Conservation (phyloP, 2,329 filamentous ascomycete genomes). For the Colletotrichum sp. region DNA sequence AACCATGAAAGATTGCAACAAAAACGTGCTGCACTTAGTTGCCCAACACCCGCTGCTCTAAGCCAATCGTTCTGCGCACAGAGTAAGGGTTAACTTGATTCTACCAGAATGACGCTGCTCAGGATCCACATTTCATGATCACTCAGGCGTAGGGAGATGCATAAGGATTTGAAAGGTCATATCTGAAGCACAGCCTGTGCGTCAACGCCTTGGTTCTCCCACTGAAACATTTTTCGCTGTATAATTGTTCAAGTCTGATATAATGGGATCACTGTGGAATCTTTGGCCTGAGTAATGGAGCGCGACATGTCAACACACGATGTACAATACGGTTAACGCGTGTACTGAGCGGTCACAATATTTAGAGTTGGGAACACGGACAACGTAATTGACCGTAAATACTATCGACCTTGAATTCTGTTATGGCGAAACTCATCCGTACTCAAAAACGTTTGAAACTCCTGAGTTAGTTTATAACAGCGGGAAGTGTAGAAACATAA, state of each 20-base stretch:
- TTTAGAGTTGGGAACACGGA: background rate
- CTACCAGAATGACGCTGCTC: background rate
- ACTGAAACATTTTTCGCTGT: fast-evolving
- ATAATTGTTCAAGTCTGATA: fast-evolving
- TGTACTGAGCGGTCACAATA: background rate
- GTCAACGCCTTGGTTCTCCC: background rate
- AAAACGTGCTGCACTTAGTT: fast-evolving
- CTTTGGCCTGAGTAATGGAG: background rate
- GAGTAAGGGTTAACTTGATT: background rate
- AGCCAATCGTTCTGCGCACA: fast-evolving
- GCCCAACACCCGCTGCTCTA: too few relatives aligned
- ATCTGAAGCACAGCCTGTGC: too few relatives aligned
- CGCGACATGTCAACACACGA: background rate
- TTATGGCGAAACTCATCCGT: too few relatives aligned
- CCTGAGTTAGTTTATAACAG: too few relatives aligned
- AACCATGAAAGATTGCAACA: background rate
- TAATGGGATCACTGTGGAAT: background rate
- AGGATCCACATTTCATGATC: background rate
- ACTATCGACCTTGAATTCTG: too few relatives aligned
- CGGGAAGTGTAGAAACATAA: fast-evolving
- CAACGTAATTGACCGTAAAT: too few relatives aligned
- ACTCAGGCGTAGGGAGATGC: background rate
- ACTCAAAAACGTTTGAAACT: too few relatives aligned
- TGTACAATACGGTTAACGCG: background rate
- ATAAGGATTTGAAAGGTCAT: too few relatives aligned